Base-by-base conservation (phyloP, 2,329 filamentous ascomycete species). In the Teratosphaeria zuluensis region DNA sequence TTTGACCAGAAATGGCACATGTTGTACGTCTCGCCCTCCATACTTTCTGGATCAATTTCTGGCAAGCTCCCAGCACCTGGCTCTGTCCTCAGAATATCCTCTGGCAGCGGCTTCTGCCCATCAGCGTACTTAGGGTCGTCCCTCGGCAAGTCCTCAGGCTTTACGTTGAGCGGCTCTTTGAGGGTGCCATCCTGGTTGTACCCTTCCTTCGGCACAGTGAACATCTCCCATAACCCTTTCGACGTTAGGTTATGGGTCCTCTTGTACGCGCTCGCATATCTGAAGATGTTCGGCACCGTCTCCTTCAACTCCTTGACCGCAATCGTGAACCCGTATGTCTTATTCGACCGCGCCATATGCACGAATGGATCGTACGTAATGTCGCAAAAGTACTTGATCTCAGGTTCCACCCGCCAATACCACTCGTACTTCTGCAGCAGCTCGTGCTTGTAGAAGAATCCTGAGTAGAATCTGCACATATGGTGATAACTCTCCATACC, bases 1-100 rank as follows among this genome's bases (percentile, higher is more conserved):
- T 99, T 99, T 74, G 91, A 96, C 94, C 94, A 99, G 80, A 96
- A 99, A 79, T 99, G 94, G 74, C 94, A 99, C 94, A 99, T 99
- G 78, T 99, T 99, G 81, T 99, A 99, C 68, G 86, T 89, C 74
- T 99, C 94, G 63, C 91, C 90, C 72, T 97, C 92, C 94, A 99
- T 99, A 51, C 86, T 84, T 70, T 97, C 92, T 0, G 88, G 86
- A 69, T 97, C 90, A 58, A 96, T 88, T 51, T 94, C 85, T 32
- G 87, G 85, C n/a, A 90, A 76, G 35, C 82, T 82, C 62, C 86
- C 85, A 57, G 81, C 81, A 42, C 84, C 85, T 28, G 89, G 85
- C 61, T 95, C 88, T 55, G 84, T 85, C 66, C 86, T 85, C 24
- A 94, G 76, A 51, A 95, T 87, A 69, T 95, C 89, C 66, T 96